These are phyloP conservation scores for Auriscalpium microsporum DNA, from an alignment of 768 basidiomycete genomes.

Conservation along the genomic window DNA sequence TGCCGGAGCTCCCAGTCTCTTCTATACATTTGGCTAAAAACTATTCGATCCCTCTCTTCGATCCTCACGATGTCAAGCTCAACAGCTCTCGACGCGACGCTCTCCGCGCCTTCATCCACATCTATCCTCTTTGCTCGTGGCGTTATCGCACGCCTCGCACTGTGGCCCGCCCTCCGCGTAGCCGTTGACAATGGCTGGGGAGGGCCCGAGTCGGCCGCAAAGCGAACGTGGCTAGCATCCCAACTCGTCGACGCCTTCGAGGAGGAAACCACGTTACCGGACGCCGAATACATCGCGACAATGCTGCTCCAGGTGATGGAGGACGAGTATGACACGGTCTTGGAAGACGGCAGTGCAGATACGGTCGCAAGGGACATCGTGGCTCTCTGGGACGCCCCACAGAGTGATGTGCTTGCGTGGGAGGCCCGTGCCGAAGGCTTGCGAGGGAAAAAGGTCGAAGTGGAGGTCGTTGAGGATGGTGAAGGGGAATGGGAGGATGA, in stretches of 20 bases:
- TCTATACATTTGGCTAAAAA: no score
- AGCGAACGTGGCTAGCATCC: slow-evolving; percentile 80
- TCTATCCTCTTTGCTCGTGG: slow-evolving; percentile 80
- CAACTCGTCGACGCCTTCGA: slow-evolving; percentile 77
- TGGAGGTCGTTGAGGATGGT: slow-evolving; percentile 34
- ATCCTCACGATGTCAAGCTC: no score
- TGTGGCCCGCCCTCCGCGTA: slow-evolving; percentile 82
- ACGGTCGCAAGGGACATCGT: slow-evolving; percentile 67
- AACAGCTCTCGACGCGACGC: no score
- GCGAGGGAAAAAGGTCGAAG: slow-evolving; percentile 46
- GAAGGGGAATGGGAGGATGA: slow-evolving; percentile 38
- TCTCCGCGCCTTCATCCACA: slow-evolving; percentile 16
- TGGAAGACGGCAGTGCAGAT: slow-evolving; percentile 82
- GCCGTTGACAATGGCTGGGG: slow-evolving; percentile 87
- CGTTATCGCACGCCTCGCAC: slow-evolving; percentile 67
- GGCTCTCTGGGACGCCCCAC: slow-evolving; percentile 51
- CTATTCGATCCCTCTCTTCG: no score
- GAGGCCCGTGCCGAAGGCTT: slow-evolving; percentile 56
- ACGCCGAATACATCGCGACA: slow-evolving; percentile 74
- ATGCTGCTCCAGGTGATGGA: slow-evolving; percentile 74
- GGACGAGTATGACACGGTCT: slow-evolving; percentile 77
- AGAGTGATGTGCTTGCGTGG: slow-evolving; percentile 41
- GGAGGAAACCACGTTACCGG: slow-evolving; percentile 34
- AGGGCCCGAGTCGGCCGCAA: slow-evolving; percentile 58
- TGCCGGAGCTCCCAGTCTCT: no score